These are phyloP conservation scores for Aspergillus carlsbadensis DNA, from an alignment of 495 filamentous ascomycete genomes.

Conservation along the genomic window DNA sequence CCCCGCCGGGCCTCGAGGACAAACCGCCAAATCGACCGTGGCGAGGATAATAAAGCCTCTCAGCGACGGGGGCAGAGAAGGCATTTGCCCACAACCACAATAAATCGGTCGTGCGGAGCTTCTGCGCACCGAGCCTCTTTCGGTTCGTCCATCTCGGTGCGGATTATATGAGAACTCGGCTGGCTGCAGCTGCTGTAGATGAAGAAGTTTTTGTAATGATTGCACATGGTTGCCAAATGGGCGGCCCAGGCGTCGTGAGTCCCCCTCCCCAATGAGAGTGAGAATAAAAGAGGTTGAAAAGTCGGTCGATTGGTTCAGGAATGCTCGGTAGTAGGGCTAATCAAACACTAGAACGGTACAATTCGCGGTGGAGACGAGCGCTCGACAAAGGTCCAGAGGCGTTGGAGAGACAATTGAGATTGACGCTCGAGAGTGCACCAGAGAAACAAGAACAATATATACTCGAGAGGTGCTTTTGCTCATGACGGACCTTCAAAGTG, in stretches of 20 bases:
- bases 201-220: conserved; percentile 75
- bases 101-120: conserved; percentile 73
- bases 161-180: conserved; percentile 66
- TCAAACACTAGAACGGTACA: not conserved
- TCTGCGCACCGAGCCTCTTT: conserved; percentile 59
- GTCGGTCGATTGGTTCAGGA: not conserved
- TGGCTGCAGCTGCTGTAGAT: conserved; percentile 71
- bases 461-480: conserved; percentile 2
- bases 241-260: not conserved
- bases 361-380: not conserved
- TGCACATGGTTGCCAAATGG: conserved; percentile 60
- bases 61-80: conserved; percentile 46
- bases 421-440: not conserved
- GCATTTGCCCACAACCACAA: conserved; percentile 67
- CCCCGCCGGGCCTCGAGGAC: not conserved
- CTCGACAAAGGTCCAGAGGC: not conserved
- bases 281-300: not conserved
- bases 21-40: not conserved
- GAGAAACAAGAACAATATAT: conserved; percentile 17
- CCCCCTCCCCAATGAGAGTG: not conserved
- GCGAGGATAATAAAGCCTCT: not conserved
- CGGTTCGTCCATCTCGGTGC: conserved; percentile 62
- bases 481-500: conserved; percentile 19
- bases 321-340: not conserved
- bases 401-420: not conserved